A percentile compares a stretch with the other conserved stretches of the same genome.
Evolutionary conservation across 2,329 filamentous ascomycete species (phyloP).

Genomic region (Alternaria solani): DNA sequence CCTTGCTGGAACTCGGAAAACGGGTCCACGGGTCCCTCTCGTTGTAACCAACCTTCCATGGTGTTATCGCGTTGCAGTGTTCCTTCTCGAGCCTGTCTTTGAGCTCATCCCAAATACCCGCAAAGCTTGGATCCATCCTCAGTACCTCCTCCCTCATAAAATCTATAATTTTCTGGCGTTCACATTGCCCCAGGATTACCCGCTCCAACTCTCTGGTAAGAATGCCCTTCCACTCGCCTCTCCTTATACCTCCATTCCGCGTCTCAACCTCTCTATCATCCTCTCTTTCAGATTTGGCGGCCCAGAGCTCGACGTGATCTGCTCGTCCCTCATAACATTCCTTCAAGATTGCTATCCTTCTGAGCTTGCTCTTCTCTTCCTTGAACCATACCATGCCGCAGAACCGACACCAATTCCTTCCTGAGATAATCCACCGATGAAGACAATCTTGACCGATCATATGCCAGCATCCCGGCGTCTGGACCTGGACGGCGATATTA

Average conservation of each 20-base stretch:
- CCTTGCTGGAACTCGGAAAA: not conserved
- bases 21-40: too few species aligned
- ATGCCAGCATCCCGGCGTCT: too few species aligned
- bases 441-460: too few species aligned
- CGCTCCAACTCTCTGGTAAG: not conserved
- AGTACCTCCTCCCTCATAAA: not conserved
- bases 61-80: not conserved
- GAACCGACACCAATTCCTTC: not conserved
- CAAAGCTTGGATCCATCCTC: not conserved
- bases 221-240: not conserved
- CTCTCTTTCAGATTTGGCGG: not conserved
- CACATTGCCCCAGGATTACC: not conserved
- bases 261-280: too few species aligned
- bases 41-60: too few species aligned
- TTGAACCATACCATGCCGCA: not conserved
- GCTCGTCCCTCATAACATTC: not conserved
- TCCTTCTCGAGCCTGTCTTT: not conserved
- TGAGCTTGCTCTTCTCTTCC: not conserved
- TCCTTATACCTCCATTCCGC: not conserved
- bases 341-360: not conserved
- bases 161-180: not conserved
- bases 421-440: not conserved
- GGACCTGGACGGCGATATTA: too few species aligned
- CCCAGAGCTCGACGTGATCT: not conserved
- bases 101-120: not conserved